phyloP scores from a whole-genome alignment of 768 basidiomycete species.

The Hygrophorus russula region DNA sequence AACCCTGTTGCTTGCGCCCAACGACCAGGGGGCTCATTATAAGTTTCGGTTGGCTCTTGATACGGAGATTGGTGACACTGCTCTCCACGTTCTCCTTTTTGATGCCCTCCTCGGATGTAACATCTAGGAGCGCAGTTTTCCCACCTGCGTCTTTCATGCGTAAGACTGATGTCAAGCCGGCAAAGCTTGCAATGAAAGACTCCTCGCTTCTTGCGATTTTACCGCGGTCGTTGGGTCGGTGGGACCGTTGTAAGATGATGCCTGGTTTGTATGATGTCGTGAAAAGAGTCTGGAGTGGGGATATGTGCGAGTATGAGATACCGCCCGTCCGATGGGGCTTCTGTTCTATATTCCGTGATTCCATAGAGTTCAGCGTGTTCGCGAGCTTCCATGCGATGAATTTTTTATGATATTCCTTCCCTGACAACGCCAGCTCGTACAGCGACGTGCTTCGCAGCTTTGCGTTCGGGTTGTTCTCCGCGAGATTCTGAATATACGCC shows the following conservation, averaged over 20 bases:
- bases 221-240: neutral
- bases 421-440: conserved; percentile 15
- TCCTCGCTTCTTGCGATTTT: neutral
- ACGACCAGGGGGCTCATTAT: conserved; percentile 32
- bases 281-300: conserved; percentile 42
- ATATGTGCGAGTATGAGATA: conserved; percentile 45
- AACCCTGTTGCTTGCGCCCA: conserved; percentile 25
- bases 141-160: conserved; percentile 7
- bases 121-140: conserved; percentile 17
- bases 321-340: conserved; percentile 56
- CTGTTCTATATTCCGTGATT: conserved; percentile 36
- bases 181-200: conserved; percentile 27
- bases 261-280: conserved; percentile 45
- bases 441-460: conserved; percentile 11
- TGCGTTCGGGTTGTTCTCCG: conserved; percentile 2
- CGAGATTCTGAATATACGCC: conserved; percentile 25
- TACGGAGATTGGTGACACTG: conserved; percentile 21
- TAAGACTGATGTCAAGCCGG: conserved; percentile 27
- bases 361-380: conserved; percentile 12
- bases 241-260: conserved; percentile 32
- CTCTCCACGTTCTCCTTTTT: conserved; percentile 5
- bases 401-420: conserved; percentile 15
- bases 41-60: conserved; percentile 18
- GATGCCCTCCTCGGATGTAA: conserved; percentile 19
- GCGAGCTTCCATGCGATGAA: conserved; percentile 23